Base-by-base conservation (phyloP, 441 rosid genomes). In the Populus trichocarpa region DNA sequence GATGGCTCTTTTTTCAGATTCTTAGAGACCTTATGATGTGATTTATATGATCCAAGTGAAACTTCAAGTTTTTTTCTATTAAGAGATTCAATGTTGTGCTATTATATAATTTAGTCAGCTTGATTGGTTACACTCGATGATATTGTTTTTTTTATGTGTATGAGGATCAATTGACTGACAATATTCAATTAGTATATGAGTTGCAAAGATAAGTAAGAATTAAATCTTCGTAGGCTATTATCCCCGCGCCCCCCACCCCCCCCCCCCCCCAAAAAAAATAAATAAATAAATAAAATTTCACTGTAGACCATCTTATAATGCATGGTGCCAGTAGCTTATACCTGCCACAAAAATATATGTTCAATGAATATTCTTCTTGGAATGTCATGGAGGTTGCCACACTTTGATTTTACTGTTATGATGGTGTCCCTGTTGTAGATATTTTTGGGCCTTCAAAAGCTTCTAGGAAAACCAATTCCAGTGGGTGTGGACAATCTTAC, bases 401-500 rank as follows among this genome's bases (percentile, higher is more conserved):
- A 25, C 14, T 23, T 63, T 53, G 75, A 46, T 53, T 50, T 74
- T 42, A 7, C 69, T 75, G 42, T 69, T 25, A 40, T 77, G 63
- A 63, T 63, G 13, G 23, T 63, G 30, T 25, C 71, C 23, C 71
- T 77, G 36, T 75, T 81, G 76, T 87, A 93, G 95, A 79, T 93
- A 82, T 91, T 78, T 79, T 74, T 35, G 74, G 88, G 84, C 84
- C 93, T 92, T 38, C 42, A 75, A 57, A 80, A 85, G 83, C 89
- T 89, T 84, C 70, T 87, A 67, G 91, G 91, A 81, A 89, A 85
- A 81, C 84, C 88, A 42, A 81, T 89, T 81, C 85, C 81, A 72
- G 79, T 90, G 36, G 90, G 89, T 69, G 78, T 42, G 64, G 81
- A 86, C 81, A 86, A 89, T 75, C 85, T 95, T 79, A 92, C 96